A percentile compares a stretch with the other conserved stretches of the same genome.
Evolutionary conservation across 2,329 filamentous ascomycete species (phyloP).

Genomic region (Apiospora sp.): DNA sequence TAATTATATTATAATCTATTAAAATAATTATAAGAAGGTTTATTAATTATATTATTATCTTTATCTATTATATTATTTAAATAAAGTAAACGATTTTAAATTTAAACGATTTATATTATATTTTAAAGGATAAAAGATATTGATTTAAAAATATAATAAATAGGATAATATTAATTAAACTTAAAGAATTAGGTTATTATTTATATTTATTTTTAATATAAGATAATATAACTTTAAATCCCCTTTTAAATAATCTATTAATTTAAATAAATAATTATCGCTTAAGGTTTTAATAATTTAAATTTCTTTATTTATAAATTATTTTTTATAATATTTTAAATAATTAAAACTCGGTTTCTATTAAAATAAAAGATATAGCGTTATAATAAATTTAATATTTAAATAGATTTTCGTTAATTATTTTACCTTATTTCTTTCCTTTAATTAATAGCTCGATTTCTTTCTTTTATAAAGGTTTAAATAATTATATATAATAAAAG

Average conservation of each 20-base stretch:
- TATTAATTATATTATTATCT: not conserved
- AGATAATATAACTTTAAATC: not conserved
- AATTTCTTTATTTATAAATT: not conserved
- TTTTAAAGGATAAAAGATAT: not conserved
- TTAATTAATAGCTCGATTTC: not conserved
- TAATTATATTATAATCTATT: too few species aligned
- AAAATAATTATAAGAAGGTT: too few species aligned
- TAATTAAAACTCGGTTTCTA: not conserved
- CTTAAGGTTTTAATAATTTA: not conserved
- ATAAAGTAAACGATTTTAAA: not conserved
- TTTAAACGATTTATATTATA: not conserved
- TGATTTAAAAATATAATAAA: not conserved
- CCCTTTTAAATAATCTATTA: not conserved
- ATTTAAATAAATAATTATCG: not conserved
- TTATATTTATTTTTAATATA: not conserved
- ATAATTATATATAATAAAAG: not conserved
- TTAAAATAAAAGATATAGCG: not conserved
- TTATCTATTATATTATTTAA: not conserved
- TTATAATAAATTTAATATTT: not conserved
- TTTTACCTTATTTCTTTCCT: not conserved
- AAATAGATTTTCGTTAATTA: not conserved
- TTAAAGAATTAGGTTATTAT: not conserved
- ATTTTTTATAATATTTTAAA: not conserved
- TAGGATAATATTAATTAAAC: not conserved
- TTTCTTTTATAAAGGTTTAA: not conserved